phyloP scores from a whole-genome alignment of 208 protist species.

The Tetramitus jugosus region DNA sequence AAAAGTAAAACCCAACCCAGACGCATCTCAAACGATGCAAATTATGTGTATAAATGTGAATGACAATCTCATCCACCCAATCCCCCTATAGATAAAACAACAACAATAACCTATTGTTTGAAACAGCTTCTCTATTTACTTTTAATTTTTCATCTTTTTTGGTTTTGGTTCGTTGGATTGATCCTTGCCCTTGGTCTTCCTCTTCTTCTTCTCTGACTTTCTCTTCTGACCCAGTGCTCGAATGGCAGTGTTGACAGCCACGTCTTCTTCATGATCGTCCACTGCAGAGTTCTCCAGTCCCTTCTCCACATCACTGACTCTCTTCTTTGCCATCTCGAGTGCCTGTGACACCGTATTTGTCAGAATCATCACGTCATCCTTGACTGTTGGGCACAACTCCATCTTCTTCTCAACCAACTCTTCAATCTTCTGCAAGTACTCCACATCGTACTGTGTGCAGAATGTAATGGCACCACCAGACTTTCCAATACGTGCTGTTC shows the following conservation, averaged over 20 bases:
- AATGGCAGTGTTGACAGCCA: neutral
- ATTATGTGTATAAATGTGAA: too few species aligned
- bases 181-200: too few species aligned
- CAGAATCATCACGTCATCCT: constrained; percentile 10
- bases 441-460: constrained; percentile 97
- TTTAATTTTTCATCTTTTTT: too few species aligned
- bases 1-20: too few species aligned
- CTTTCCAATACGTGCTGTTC: constrained; percentile 86
- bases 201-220: neutral
- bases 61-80: too few species aligned
- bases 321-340: neutral
- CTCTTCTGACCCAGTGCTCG: neutral
- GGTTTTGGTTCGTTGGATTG: too few species aligned
- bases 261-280: neutral
- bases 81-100: too few species aligned
- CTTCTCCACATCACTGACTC: neutral
- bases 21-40: too few species aligned
- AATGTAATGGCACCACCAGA: constrained; percentile 84
- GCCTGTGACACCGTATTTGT: neutral
- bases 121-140: too few species aligned
- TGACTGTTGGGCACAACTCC: neutral
- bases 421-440: constrained; percentile 96
- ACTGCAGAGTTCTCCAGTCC: neutral
- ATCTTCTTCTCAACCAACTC: constrained; percentile 79
- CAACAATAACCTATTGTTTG: too few species aligned